Percentiles rank a stretch among this genome's conserved stretches.
Evolutionary conservation across 805 yeast species (phyloP).

Genomic region (Wickerhamiella cacticola): DNA sequence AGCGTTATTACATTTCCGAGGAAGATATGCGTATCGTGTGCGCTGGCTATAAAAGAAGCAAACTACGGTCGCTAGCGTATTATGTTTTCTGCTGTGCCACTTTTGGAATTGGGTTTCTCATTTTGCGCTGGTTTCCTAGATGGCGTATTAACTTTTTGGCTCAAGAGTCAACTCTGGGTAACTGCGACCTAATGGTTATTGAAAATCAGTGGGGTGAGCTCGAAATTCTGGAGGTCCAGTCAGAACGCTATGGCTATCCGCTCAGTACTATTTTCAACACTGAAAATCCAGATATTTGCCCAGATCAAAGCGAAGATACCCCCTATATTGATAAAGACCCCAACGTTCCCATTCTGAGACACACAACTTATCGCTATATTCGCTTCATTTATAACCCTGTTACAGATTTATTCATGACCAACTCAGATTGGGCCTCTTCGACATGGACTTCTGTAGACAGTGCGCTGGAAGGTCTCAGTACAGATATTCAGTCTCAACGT

Average conservation of each 20-base stretch:
- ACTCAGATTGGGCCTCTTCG: conserved; percentile 75
- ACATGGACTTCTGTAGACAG: conserved; percentile 56
- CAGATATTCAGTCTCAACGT: conserved; percentile 57
- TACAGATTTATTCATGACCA: conserved; percentile 74
- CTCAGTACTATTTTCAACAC: conserved; percentile 51
- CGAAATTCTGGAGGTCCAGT: conserved; percentile 42
- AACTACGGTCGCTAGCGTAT: conserved; percentile 37
- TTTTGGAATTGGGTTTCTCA: conserved; percentile 58
- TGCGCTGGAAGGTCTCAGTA: conserved; percentile 51
- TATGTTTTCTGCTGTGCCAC: conserved; percentile 45
- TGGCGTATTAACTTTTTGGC: conserved; percentile 40
- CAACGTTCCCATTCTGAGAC: conserved; percentile 52
- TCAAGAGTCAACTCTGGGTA: conserved; percentile 47
- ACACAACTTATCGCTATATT: conserved; percentile 73
- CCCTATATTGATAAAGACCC: conserved; percentile 41
- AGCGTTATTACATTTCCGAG: conserved; percentile 84
- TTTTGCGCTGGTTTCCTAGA: conserved; percentile 78
- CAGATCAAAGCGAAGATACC: conserved; percentile 13
- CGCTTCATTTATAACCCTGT: conserved; percentile 73
- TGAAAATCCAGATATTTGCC: conserved; percentile 8
- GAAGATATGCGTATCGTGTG: conserved; percentile 91
- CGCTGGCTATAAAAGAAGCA: conserved; percentile 67
- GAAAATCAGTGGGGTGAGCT: conserved; percentile 92
- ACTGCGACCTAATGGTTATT: conserved; percentile 83
- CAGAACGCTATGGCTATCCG: conserved; percentile 56